phyloP scores from a whole-genome alignment of 1,284 basidiomycete species.

The Paramarasmius palmivorus region DNA sequence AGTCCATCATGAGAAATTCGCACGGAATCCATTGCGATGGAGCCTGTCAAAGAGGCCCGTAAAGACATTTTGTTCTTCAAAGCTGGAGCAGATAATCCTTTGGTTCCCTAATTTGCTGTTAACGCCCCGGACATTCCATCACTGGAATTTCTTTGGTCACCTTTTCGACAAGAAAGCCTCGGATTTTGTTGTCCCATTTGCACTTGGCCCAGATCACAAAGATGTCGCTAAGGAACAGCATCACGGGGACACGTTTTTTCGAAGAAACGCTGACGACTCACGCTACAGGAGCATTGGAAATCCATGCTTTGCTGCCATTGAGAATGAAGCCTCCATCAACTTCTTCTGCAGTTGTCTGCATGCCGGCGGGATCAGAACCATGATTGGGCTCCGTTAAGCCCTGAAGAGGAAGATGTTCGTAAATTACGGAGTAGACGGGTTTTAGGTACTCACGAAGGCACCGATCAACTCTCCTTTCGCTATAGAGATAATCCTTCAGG shows the following conservation, averaged over 20 bases:
- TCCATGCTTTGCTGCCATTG: constrained; percentile 96
- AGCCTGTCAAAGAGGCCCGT: constrained; percentile 89
- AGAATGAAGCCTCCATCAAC: constrained; percentile 83
- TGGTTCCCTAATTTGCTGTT: constrained; percentile 57
- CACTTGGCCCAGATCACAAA: constrained; percentile 95
- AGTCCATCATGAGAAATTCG: constrained; percentile 69
- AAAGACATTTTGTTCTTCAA: constrained; percentile 95
- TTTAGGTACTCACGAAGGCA: constrained; percentile 74
- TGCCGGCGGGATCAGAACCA: constrained; percentile 90
- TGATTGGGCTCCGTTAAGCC: constrained; percentile 97
- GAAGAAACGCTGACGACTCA: constrained; percentile 38
- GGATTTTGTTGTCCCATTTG: constrained; percentile 90
- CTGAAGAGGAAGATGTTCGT: constrained; percentile 34
- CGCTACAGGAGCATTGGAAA: constrained; percentile 88
- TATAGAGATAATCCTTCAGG: constrained; percentile 23
- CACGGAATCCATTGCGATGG: constrained; percentile 91
- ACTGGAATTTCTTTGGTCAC: constrained; percentile 31
- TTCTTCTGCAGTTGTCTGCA: constrained; percentile 93
- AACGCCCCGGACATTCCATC: constrained; percentile 3
- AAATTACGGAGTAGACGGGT: not conserved
- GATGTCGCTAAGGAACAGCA: constrained; percentile 54
- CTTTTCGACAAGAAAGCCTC: constrained; percentile 94
- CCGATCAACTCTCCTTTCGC: constrained; percentile 89
- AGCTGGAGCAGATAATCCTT: constrained; percentile 83
- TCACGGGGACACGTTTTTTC: not conserved